Conservation (phyloP, 306 rosid species). For the Rosa persica region DNA sequence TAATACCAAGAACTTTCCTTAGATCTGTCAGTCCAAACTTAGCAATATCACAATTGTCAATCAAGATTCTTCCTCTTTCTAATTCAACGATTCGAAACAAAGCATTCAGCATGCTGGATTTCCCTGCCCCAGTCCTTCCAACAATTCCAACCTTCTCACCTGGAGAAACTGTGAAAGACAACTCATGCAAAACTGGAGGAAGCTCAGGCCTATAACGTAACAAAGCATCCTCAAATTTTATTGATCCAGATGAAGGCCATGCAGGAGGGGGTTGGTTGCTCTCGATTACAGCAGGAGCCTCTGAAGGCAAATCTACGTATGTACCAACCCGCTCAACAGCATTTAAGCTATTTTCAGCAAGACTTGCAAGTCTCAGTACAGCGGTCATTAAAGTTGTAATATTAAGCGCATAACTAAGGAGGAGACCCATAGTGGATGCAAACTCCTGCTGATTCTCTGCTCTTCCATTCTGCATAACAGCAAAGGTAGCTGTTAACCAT, state of each 20-base stretch:
- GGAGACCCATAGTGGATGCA: constrained; percentile 55
- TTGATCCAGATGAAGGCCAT: constrained; percentile 47
- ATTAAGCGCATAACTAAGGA: constrained; percentile 77
- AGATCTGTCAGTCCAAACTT: too few species aligned
- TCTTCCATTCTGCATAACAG: constrained; percentile 49
- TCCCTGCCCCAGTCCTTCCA: too few species aligned
- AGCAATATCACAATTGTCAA: too few species aligned
- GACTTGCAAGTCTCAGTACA: constrained; percentile 72
- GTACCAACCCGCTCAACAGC: constrained; percentile 82
- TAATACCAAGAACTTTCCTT: too few species aligned
- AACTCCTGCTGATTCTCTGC: constrained; percentile 42
- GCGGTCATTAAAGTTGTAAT: constrained; percentile 71
- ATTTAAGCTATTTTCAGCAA: constrained; percentile 47
- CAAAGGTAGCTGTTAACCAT: constrained; percentile 52
- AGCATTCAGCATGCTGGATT: too few species aligned
- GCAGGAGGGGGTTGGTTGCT: constrained; percentile 45
- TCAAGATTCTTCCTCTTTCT: too few species aligned
- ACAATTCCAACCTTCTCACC: too few species aligned
- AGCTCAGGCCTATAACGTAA: too few species aligned
- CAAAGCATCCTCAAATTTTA: constrained; percentile 38
- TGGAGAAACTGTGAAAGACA: too few species aligned
- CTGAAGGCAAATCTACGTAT: constrained; percentile 77
- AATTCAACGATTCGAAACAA: too few species aligned
- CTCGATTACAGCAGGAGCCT: constrained; percentile 39
- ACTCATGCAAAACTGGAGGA: too few species aligned